Conservation (phyloP, 2,329 filamentous ascomycete genomes). For the Dryadomyces quercus-mongolicae region DNA sequence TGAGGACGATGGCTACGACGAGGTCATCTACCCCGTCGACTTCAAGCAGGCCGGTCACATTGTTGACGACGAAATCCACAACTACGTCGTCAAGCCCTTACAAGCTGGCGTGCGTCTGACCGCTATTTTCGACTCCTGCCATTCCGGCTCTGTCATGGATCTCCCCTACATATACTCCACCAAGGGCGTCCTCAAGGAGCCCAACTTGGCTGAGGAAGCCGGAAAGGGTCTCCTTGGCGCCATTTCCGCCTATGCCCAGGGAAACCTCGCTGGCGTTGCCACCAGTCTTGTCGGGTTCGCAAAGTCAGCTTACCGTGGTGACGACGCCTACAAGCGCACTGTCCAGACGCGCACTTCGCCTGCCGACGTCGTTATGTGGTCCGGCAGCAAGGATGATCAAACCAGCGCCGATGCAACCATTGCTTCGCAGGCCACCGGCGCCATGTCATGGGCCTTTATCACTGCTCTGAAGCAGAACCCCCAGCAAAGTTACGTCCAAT, state of each 20-base stretch:
- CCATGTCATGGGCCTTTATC: conserved; percentile 98
- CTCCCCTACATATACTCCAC: conserved; percentile 72
- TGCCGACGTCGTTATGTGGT: conserved; percentile 97
- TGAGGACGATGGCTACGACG: conserved; percentile 66
- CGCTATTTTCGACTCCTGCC: conserved; percentile 72
- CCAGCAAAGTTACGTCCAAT: conserved; percentile 89
- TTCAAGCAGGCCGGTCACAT: conserved; percentile 55
- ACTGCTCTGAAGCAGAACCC: conserved; percentile 81
- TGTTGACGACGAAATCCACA: conserved; percentile 68
- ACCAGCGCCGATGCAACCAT: conserved; percentile 92
- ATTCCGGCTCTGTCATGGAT: conserved; percentile 67
- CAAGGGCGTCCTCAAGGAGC: conserved; percentile 69
- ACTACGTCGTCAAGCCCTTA: conserved; percentile 64
- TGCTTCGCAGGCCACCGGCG: conserved; percentile 77
- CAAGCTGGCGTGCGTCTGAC: conserved; percentile 74
- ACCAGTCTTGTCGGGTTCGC: conserved; percentile 71
- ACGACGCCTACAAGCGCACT: conserved; percentile 63
- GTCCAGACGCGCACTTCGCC: conserved; percentile 83
- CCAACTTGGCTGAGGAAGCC: conserved; percentile 69
- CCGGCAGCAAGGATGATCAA: conserved; percentile 88
- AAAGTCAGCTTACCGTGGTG: conserved; percentile 72
- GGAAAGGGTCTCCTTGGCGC: conserved; percentile 60
- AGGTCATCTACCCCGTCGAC: conserved; percentile 70
- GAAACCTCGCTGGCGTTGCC: conserved; percentile 73
- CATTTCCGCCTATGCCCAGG: conserved; percentile 67